Evolutionary conservation across 345 rosid genomes (phyloP).

Genomic region (Cardamine chenopodiifolia): DNA sequence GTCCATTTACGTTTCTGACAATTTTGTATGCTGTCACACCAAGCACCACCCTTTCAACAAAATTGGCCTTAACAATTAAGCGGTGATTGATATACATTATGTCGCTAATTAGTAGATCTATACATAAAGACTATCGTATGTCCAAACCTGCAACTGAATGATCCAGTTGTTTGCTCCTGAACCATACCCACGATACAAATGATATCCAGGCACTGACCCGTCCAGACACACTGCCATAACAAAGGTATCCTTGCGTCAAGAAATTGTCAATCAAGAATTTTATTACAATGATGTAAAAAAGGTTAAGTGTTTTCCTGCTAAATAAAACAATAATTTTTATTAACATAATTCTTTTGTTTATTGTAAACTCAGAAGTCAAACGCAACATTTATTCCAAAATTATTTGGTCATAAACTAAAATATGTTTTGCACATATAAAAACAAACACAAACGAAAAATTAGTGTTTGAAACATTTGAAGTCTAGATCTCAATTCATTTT

Average conservation of each 20-base stretch:
- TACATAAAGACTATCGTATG: not conserved
- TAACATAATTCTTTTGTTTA: no score
- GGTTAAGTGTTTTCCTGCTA: not conserved
- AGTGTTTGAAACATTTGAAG: no score
- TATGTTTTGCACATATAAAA: no score
- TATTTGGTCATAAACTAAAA: no score
- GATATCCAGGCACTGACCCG: conserved; percentile 94
- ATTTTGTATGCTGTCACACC: conserved; percentile 74
- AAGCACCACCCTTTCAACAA: conserved; percentile 79
- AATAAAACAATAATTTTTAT: no score
- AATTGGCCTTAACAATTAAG: not conserved
- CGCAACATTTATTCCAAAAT: not conserved
- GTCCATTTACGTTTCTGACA: conserved; percentile 65
- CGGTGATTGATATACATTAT: not conserved
- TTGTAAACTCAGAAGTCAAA: not conserved
- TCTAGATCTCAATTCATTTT: not conserved
- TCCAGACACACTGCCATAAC: conserved; percentile 81
- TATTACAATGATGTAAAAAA: not conserved
- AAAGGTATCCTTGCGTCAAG: conserved; percentile 14
- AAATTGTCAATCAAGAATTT: not conserved
- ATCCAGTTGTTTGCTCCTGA: conserved; percentile 81
- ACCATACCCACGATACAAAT: conserved; percentile 67
- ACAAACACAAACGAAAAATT: no score
- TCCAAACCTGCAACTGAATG: conserved; percentile 71
- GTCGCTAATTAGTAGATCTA: not conserved